Percentiles rank a stretch among this genome's conserved stretches.
phyloP scores from a whole-genome alignment of 2,329 filamentous ascomycete genomes.

The Cadophora malorum region DNA sequence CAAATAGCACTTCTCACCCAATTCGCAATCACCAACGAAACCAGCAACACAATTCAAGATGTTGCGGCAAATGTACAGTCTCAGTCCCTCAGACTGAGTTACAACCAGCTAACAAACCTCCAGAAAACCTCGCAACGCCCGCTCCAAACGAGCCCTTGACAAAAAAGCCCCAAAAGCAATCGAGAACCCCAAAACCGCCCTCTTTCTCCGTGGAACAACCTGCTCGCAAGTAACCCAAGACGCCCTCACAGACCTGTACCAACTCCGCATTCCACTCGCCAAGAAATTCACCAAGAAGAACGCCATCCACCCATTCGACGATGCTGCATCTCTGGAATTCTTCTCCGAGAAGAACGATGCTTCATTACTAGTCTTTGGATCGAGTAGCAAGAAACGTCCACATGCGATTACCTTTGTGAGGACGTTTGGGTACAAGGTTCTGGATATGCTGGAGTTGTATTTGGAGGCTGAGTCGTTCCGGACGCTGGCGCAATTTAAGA shows the following conservation, averaged over 20 bases:
- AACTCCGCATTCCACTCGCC: constrained; percentile 82
- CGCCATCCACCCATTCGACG: constrained; percentile 91
- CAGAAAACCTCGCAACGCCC: constrained; percentile 78
- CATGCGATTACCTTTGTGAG: constrained; percentile 85
- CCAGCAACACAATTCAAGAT: constrained; percentile 38
- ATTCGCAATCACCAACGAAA: constrained; percentile 26
- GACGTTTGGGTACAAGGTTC: constrained; percentile 83
- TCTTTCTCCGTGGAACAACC: constrained; percentile 87
- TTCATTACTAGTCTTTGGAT: constrained; percentile 82
- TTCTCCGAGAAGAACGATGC: constrained; percentile 97
- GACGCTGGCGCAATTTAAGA: constrained; percentile 76
- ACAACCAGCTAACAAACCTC: not conserved
- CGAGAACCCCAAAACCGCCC: constrained; percentile 89
- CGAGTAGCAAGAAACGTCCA: constrained; percentile 92
- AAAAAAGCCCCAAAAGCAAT: constrained; percentile 87
- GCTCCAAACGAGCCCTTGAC: constrained; percentile 93
- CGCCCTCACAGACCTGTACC: constrained; percentile 82
- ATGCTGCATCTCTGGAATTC: constrained; percentile 86
- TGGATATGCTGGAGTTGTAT: constrained; percentile 94
- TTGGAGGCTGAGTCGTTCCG: constrained; percentile 78
- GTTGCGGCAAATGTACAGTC: constrained; percentile 46
- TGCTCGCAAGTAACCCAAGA: constrained; percentile 85
- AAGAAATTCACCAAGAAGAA: constrained; percentile 99
- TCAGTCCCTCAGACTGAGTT: not conserved
- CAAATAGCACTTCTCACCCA: constrained; percentile 15